A percentile compares a stretch with the other conserved stretches of the same genome.
phyloP scores from a whole-genome alignment of 331 rosid species.

The Phaseolus coccineus region DNA sequence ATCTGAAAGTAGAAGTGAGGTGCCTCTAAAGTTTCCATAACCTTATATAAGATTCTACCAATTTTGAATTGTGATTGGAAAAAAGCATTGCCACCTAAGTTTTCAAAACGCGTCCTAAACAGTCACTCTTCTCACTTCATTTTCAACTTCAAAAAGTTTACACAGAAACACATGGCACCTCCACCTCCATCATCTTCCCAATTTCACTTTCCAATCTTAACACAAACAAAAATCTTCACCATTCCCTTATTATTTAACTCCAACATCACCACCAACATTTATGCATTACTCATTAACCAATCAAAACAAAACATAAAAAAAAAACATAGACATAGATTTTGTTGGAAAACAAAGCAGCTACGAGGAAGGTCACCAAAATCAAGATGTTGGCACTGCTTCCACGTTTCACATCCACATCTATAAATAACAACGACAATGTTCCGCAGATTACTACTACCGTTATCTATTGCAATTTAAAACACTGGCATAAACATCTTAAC shows the following conservation, averaged over 20 bases:
- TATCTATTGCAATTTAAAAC: neutral
- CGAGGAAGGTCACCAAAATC: constrained; percentile 57
- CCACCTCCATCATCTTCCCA: neutral
- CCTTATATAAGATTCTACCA: constrained; percentile 25
- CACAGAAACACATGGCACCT: constrained; percentile 31
- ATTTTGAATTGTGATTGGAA: constrained; percentile 46
- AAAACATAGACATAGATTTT: constrained; percentile 11
- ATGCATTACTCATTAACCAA: neutral
- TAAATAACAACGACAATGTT: constrained; percentile 55
- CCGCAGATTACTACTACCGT: constrained; percentile 12
- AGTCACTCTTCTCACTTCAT: constrained; percentile 44
- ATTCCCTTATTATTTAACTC: neutral
- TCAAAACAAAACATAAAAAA: neutral
- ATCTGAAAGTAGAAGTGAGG: too few species aligned
- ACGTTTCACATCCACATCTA: constrained; percentile 55
- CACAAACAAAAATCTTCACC: neutral
- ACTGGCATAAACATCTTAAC: neutral
- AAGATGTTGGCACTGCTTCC: constrained; percentile 20
- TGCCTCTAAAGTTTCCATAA: constrained; percentile 40
- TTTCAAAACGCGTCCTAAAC: constrained; percentile 72
- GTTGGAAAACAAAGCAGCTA: constrained; percentile 47
- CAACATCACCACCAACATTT: neutral
- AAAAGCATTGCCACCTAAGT: constrained; percentile 52
- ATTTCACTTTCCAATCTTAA: constrained; percentile 13
- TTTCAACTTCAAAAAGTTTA: constrained; percentile 24